These are phyloP conservation scores for Skeletonema tropicum DNA, from an alignment of 108 stramenopile species.

Conservation along the genomic window DNA sequence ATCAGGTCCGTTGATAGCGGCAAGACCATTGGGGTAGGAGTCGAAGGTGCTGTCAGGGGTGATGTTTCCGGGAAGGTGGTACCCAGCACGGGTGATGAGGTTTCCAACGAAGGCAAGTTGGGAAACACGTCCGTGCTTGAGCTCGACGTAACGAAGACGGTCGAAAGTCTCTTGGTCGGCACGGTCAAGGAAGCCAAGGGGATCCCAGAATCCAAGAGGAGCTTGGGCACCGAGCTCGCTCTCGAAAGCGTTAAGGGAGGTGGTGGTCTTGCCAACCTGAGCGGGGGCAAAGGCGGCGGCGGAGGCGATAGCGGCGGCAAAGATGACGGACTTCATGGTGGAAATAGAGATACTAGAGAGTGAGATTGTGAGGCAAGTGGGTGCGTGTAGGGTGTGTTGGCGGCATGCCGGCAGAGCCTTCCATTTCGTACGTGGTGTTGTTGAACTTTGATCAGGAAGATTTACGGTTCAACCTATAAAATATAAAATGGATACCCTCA, in stretches of 20 bases:
- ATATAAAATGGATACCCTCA: not conserved
- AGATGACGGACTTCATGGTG: slow-evolving; percentile 70
- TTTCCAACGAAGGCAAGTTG: slow-evolving; percentile 92
- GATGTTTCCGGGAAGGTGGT: slow-evolving; percentile 58
- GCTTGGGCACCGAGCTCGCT: slow-evolving; percentile 64
- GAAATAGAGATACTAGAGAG: not conserved
- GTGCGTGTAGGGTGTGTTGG: not conserved
- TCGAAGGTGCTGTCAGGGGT: slow-evolving; percentile 66
- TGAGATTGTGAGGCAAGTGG: not conserved
- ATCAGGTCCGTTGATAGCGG: slow-evolving; percentile 52
- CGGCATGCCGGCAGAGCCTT: not conserved
- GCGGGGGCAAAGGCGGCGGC: slow-evolving; percentile 81
- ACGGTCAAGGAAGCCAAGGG: slow-evolving; percentile 62
- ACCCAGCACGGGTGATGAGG: slow-evolving; percentile 63
- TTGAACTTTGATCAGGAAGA: slow-evolving; percentile 1
- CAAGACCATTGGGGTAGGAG: slow-evolving; percentile 65
- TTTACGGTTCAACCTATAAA: slow-evolving; percentile 1
- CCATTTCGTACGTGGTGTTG: slow-evolving; percentile 1
- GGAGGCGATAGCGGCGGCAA: slow-evolving; percentile 63
- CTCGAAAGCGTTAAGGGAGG: slow-evolving; percentile 63
- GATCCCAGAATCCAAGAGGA: slow-evolving; percentile 73
- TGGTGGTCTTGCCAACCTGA: slow-evolving; percentile 51
- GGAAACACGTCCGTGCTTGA: slow-evolving; percentile 93
- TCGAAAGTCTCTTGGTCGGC: slow-evolving; percentile 64
- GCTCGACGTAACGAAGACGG: slow-evolving; percentile 83